Evolutionary conservation across 1,284 basidiomycete genomes (phyloP), one percentile per base, ranked within the genome.

Genomic region (Fomitopsis pinicola): DNA sequence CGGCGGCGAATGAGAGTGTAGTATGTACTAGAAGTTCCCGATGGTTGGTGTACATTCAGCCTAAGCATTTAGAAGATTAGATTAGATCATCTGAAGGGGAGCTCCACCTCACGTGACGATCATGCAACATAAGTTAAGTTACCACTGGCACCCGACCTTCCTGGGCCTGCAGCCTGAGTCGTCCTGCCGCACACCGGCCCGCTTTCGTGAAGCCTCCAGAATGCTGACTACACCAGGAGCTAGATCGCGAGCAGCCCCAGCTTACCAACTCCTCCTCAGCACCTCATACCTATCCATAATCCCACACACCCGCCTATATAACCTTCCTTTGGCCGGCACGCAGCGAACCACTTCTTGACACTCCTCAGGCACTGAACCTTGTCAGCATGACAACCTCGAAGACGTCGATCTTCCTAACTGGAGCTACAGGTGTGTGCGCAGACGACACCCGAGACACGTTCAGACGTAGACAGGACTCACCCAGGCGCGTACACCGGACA

Each of bases 391-490:
- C 55, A 17, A 57, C 40, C 19, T 42, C 57, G 2, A 58, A 50
- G 57, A 58, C 57, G 12, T 15, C 33, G 15, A 53, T 59, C 33
- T 59, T 59, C 38, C 48, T 59, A 5, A 50, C 42, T n/a, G 58
- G 58, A 15, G 48, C 58, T 5, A 59, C 58, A 59, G 58, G 58
- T 59, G n/a, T n/a, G n/a, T n/a, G 38, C 42, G 58, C 35, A 28
- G 22, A 30, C 8, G 3, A 6, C 6, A 10, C n/a, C 17, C 33
- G 33, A 22, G 12, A 15, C 14, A 12, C 19, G 5, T 54, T 9
- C n/a, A 0, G 48, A 22, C 52, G 36, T 17, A 33, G 30, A 33
- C 30, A 33, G 33, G 4, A 38, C 52, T 36, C 26, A 30, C 8
- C 6, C 48, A 9, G 15, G 30, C 6, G 14, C 36, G 7, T 6